Percentiles rank a stretch among this genome's conserved stretches.
Conservation (phyloP, 768 basidiomycete species). For the Termitomyces sp. region DNA sequence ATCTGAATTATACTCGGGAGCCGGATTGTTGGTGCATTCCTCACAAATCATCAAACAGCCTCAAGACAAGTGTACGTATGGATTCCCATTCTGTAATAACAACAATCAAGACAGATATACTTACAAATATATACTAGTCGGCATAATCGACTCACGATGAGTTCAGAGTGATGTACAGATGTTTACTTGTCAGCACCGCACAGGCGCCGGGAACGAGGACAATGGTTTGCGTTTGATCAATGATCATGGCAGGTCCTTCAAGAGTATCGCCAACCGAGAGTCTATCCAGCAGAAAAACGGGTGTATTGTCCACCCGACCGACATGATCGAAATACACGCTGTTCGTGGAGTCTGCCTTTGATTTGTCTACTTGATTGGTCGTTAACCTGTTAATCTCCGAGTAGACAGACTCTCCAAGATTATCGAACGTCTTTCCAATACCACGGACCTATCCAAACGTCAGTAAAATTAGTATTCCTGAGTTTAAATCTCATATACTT, state of each 20-base stretch:
- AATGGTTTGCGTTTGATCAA: conserved; percentile 94
- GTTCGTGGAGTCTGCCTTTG: conserved; percentile 44
- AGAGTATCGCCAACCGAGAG: conserved; percentile 68
- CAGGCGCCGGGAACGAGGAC: conserved; percentile 73
- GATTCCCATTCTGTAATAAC: neutral
- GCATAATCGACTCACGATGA: neutral
- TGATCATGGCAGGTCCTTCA: conserved; percentile 87
- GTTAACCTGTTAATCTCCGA: conserved; percentile 57
- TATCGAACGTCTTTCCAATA: conserved; percentile 85
- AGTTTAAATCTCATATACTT: conserved; percentile 37
- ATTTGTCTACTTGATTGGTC: conserved; percentile 30
- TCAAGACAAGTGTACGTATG: neutral
- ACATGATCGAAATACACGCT: conserved; percentile 81
- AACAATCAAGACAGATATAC: neutral
- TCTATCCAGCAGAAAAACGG: conserved; percentile 67
- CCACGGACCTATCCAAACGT: conserved; percentile 60
- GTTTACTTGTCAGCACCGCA: conserved; percentile 63
- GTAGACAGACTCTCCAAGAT: conserved; percentile 74
- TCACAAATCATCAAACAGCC: neutral
- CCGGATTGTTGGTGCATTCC: neutral
- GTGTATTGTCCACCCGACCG: conserved; percentile 72
- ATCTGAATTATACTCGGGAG: no score
- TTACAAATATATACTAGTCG: neutral
- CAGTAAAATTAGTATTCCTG: neutral
- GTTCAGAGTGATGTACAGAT: conserved; percentile 52